Evolutionary conservation across 1,139 yeast genomes (phyloP), one percentile per base, ranked within the genome.

Genomic region (Petasospora fabianii): DNA sequence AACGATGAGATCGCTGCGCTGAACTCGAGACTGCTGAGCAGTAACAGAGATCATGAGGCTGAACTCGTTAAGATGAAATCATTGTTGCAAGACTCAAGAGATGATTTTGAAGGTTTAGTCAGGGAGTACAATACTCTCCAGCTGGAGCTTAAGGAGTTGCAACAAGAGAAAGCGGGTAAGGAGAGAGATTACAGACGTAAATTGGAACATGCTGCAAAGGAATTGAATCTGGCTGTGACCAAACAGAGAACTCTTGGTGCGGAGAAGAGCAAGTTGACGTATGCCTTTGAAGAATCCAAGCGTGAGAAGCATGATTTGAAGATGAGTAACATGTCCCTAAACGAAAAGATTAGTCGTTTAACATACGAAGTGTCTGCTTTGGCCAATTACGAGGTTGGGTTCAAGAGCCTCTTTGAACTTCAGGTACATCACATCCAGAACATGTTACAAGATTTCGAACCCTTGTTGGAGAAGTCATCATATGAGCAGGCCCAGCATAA

Each of bases 381-480:
- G 39, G 55, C 42, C 54, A 58, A 56, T 8, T 54, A 63, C 28
- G 71, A 69, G 41, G 56, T 60, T 36, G 72, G 68, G 29, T 63
- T 67, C 43, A 62, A 62, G 22, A 74, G 66, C 29, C 44, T 72
- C 22, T 55, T 69, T 19, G 63, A 31, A 55, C 59, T 38, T 71
- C 74, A 51, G 54, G 64, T 43, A 44, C 57, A 42, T 58, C 73
- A 55, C 69, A 68, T 58, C 61, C 69, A 44, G 63, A 68, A 56
- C 51, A 70, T 47, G 51, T 50, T 79, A 34, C 62, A 65, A 26
- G 68, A 76, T 1, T 71, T 80, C 43, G 69, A 73, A 34, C 71
- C 73, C 47, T 69, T 80, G 8, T 69, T 83, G 3, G 86, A 81
- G 44, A 77, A 74, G 44, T 54, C 66, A 3, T 80, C 86, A 0